Base-by-base conservation (phyloP, 441 rosid species). In the Melastoma candidum region DNA sequence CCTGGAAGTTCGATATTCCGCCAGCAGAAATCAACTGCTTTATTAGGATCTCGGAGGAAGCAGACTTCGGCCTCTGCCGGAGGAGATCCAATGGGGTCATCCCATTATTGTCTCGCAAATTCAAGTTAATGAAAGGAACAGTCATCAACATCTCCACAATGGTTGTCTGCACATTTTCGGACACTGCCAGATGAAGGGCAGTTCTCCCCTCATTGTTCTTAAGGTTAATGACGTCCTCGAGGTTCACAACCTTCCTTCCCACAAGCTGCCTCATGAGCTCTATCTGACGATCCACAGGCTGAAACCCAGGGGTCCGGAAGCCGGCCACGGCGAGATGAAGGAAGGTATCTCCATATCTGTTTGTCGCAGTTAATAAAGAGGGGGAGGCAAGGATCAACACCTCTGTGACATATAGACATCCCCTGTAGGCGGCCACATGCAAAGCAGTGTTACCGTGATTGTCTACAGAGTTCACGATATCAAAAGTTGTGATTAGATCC, bases 11-110 rank as follows among this genome's bases (percentile, higher is more conserved):
- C 0, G 85, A 78, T 51, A 83, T 68, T 39, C 95, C 97, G 25
- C 96, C 96, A 0, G 93, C 96, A 24, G 97, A 76, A 65, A 78
- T 69, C 71, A 93, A 66, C 70, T 77, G 83, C 74, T 80, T 93
- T 57, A 86, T 84, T 39, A 89, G 61, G 56, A 89, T 83, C 27
- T 83, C 85, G 0, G 90, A 89, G 66, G 84, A 77, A 24, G 74
- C 68, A 12, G 95, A 77, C 69, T 45, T 77, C 1, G 95, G 97
- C 68, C 68, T 67, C 66, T 68, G 88, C 59, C 74, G 71, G 58
- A 93, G 95, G 47, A 84, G 79, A 67, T 93, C 96, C 17, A 93
- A 69, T 0, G 95, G 87, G 26, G 96, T 89, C 95, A 84, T 75
- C 8, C 84, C 88, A 36, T 80, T 69, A 12, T 54, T 58, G 75